Evolutionary conservation across 228 moss, liverwort and hornwort genomes (phyloP).

Genomic region (Sphagnum magellanicum): DNA sequence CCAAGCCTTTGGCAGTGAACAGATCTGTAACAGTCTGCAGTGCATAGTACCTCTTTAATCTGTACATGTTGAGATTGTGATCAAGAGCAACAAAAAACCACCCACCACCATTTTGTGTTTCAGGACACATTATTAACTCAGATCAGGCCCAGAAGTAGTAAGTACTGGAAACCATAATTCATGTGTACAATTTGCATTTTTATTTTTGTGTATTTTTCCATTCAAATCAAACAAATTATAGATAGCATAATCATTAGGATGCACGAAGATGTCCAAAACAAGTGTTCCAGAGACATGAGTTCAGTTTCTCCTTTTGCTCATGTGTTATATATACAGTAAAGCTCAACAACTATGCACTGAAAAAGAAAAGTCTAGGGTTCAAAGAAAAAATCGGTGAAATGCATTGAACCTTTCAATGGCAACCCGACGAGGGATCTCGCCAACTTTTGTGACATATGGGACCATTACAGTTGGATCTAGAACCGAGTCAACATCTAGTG

Average conservation of each 20-base stretch:
- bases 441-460: slow-evolving; percentile 37
- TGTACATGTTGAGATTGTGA: background rate
- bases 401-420: slow-evolving; percentile 41
- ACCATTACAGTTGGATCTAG: slow-evolving; percentile 56
- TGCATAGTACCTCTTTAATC: slow-evolving; percentile 47
- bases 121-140: background rate
- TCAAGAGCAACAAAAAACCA: background rate
- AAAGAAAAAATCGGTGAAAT: too few species aligned
- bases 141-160: background rate
- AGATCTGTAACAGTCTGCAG: slow-evolving; percentile 47
- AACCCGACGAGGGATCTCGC: slow-evolving; percentile 47
- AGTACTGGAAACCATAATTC: too few species aligned
- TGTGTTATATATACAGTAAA: too few species aligned
- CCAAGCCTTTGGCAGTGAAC: slow-evolving; percentile 36
- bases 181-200: too few species aligned
- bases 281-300: too few species aligned
- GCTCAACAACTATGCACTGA: too few species aligned
- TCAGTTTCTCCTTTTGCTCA: too few species aligned
- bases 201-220: too few species aligned
- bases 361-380: too few species aligned
- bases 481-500: slow-evolving; percentile 12
- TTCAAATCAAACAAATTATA: too few species aligned
- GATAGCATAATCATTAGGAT: background rate
- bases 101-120: background rate
- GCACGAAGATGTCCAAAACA: too few species aligned